These are phyloP conservation scores for Aspergillus vadensis DNA, from an alignment of 2,329 filamentous ascomycete species.

Conservation along the genomic window DNA sequence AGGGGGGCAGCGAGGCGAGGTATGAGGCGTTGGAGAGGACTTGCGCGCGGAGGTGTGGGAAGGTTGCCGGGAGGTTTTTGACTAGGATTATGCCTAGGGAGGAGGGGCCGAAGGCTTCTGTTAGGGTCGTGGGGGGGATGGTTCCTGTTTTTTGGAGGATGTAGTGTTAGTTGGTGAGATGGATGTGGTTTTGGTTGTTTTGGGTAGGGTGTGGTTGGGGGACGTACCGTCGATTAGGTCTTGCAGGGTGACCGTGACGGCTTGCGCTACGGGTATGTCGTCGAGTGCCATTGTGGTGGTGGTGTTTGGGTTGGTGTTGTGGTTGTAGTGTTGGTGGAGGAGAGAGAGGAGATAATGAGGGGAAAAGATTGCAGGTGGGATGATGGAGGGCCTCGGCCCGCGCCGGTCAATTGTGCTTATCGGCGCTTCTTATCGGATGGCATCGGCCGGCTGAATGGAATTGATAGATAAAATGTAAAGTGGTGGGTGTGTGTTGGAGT, in stretches of 20 bases:
- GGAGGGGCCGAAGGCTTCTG: constrained; percentile 80
- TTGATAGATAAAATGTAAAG: not conserved
- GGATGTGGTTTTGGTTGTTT: not conserved
- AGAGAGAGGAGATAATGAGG: constrained; percentile 2
- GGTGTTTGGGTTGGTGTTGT: not conserved
- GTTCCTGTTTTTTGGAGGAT: constrained; percentile 29
- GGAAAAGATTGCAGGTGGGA: not conserved
- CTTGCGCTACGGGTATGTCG: constrained; percentile 33
- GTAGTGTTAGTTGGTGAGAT: not conserved
- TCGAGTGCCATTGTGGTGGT: constrained; percentile 23
- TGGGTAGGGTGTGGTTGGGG: not conserved
- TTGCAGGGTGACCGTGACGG: constrained; percentile 52
- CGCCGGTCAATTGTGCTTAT: constrained; percentile 19
- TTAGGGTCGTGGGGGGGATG: constrained; percentile 48
- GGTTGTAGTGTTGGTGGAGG: not conserved
- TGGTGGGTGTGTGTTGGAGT: not conserved
- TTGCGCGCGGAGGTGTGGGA: constrained; percentile 68
- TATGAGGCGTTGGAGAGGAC: constrained; percentile 87
- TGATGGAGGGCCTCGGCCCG: constrained; percentile 18
- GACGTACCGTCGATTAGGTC: constrained; percentile 50
- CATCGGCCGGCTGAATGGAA: not conserved
- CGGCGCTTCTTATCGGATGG: constrained; percentile 15
- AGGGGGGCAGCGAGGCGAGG: constrained; percentile 72
- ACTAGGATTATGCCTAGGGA: constrained; percentile 94
- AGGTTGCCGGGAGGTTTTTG: constrained; percentile 74